Conservation (phyloP, 2,329 filamentous ascomycete genomes). For the Fusarium protoensiforme region DNA sequence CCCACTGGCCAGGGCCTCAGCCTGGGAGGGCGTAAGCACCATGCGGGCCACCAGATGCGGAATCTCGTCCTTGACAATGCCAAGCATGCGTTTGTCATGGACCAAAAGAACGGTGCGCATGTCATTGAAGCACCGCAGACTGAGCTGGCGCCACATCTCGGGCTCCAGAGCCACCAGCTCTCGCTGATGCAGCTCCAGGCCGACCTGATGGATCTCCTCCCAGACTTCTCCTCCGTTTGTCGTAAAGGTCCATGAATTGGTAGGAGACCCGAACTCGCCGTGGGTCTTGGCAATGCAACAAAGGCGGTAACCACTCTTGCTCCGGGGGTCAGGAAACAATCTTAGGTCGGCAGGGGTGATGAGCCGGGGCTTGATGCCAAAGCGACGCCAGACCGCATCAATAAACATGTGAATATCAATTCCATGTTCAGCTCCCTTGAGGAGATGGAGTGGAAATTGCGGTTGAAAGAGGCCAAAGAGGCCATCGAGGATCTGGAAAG, state of each 20-base stretch:
- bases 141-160: constrained; percentile 49
- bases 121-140: constrained; percentile 54
- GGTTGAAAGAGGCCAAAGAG: constrained; percentile 47
- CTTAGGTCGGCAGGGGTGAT: constrained; percentile 49
- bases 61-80: constrained; percentile 51
- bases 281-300: constrained; percentile 41
- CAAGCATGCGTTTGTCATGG: constrained; percentile 57
- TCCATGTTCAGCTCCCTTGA: constrained; percentile 51
- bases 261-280: not conserved
- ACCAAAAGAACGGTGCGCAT: constrained; percentile 53
- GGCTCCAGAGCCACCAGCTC: constrained; percentile 48
- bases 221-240: constrained; percentile 38
- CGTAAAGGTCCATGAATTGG: constrained; percentile 16
- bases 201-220: constrained; percentile 51
- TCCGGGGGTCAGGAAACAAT: constrained; percentile 41
- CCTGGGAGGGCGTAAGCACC: constrained; percentile 45
- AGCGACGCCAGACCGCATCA: constrained; percentile 40
- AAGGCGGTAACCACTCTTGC: constrained; percentile 42
- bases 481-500: constrained; percentile 45
- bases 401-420: constrained; percentile 55
- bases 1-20: constrained; percentile 37
- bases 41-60: constrained; percentile 35
- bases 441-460: constrained; percentile 47
- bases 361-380: constrained; percentile 47
- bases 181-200: constrained; percentile 52